Percentiles rank a stretch among this genome's conserved stretches.
Evolutionary conservation across 352 stramenopile species (phyloP).

Genomic region (Phytophthora pseudosyringae): DNA sequence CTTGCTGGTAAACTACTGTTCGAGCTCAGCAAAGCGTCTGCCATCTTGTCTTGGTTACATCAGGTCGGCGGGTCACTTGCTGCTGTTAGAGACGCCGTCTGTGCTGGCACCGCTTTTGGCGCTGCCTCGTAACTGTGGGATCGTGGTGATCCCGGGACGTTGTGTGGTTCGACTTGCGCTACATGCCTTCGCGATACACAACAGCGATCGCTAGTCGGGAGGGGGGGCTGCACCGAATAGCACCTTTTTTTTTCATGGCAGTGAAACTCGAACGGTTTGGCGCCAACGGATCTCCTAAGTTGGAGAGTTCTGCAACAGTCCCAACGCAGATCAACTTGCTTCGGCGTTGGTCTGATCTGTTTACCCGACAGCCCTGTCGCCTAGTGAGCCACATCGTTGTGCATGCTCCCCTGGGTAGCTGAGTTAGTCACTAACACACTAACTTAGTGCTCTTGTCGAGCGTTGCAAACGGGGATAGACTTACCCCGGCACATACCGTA

Average conservation of each 20-base stretch:
- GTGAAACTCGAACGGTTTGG: not conserved
- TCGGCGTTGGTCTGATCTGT: not conserved
- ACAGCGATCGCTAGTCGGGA: no score
- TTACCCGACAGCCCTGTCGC: not conserved
- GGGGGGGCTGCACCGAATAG: not conserved
- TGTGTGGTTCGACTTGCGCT: no score
- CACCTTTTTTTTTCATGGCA: not conserved
- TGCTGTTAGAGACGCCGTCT: not conserved
- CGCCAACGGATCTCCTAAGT: not conserved
- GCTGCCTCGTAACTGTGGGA: no score
- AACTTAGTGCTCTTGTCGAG: not conserved
- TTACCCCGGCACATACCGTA: not conserved
- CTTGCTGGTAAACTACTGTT: no score
- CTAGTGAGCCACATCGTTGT: no score
- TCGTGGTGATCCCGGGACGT: no score
- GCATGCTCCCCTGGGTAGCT: no score
- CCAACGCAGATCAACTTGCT: not conserved
- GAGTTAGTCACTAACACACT: no score
- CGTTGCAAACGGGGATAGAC: conserved; percentile 8
- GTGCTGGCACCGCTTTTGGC: no score
- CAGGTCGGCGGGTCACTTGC: not conserved
- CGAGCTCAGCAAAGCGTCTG: not conserved
- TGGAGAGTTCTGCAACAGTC: not conserved
- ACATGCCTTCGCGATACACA: no score
- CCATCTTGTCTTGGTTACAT: not conserved